Conservation (phyloP, 768 basidiomycete species). For the Tulasnella sp. region DNA sequence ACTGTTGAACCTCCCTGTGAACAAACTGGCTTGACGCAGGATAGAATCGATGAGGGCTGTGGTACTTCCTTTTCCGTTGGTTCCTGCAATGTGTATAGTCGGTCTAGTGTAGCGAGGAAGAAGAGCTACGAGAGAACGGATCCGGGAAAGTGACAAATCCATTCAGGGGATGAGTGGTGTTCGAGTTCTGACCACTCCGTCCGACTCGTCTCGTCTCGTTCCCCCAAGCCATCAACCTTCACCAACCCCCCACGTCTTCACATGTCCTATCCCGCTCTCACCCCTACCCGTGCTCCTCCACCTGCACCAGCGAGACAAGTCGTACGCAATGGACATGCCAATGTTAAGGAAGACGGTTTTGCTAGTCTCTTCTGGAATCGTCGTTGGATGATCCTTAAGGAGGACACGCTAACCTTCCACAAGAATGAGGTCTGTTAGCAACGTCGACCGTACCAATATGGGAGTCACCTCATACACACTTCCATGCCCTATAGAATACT, state of each 20-base stretch:
- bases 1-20: constrained; percentile 82
- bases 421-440: constrained; percentile 71
- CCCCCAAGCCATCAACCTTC: neutral
- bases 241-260: neutral
- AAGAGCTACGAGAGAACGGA: constrained; percentile 50
- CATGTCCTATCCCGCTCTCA: constrained; percentile 46
- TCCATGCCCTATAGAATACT: neutral
- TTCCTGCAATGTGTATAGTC: constrained; percentile 87
- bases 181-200: neutral
- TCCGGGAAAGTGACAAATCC: constrained; percentile 61
- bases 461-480: neutral
- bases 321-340: constrained; percentile 68
- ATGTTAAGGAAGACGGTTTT: constrained; percentile 91
- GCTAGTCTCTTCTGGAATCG: constrained; percentile 88
- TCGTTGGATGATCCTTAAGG: constrained; percentile 84
- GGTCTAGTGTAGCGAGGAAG: constrained; percentile 69
- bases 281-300: constrained; percentile 74
- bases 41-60: constrained; percentile 78
- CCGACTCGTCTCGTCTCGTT: neutral
- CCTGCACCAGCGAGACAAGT: constrained; percentile 52
- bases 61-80: constrained; percentile 96
- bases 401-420: constrained; percentile 72
- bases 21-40: constrained; percentile 52
- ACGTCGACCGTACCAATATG: neutral
- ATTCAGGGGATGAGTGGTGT: neutral